These are phyloP conservation scores for Thraustochytrium sp. DNA, from an alignment of 352 stramenopile species.

Conservation along the genomic window DNA sequence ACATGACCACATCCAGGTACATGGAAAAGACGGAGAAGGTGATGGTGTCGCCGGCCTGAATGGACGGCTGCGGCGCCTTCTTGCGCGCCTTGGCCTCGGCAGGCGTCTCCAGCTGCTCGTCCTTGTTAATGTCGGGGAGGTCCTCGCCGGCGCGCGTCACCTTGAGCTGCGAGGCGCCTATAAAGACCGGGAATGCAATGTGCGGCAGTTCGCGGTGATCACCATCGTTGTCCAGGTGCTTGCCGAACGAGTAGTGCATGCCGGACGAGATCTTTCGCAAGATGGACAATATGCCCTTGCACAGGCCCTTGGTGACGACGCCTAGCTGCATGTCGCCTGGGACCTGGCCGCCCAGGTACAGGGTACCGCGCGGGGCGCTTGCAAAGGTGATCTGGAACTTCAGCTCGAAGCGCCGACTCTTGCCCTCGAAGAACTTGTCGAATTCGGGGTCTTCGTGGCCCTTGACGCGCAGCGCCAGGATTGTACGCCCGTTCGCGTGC, in stretches of 20 bases:
- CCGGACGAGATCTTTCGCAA: slow-evolving; percentile 45
- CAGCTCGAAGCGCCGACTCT: slow-evolving; percentile 51
- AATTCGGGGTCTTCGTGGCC: slow-evolving; percentile 45
- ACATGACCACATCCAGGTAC: slow-evolving; percentile 51
- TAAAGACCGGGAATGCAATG: slow-evolving; percentile 52
- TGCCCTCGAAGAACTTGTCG: slow-evolving; percentile 48
- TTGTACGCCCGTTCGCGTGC: background rate
- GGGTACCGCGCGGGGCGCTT: slow-evolving; percentile 45
- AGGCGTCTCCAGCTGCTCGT: slow-evolving; percentile 43
- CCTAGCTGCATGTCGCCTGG: slow-evolving; percentile 51
- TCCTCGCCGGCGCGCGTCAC: slow-evolving; percentile 45
- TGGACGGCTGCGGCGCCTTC: slow-evolving; percentile 10
- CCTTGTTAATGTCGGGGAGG: slow-evolving; percentile 41
- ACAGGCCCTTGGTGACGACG: slow-evolving; percentile 52
- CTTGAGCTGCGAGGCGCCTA: slow-evolving; percentile 52
- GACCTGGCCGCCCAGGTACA: slow-evolving; percentile 54
- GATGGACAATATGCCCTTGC: slow-evolving; percentile 52
- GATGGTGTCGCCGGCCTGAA: slow-evolving; percentile 50
- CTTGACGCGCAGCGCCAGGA: slow-evolving; percentile 28
- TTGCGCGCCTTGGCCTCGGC: slow-evolving; percentile 27
- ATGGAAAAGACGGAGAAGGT: slow-evolving; percentile 52
- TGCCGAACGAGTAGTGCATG: slow-evolving; percentile 52
- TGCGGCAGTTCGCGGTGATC: slow-evolving; percentile 48
- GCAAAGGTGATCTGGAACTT: slow-evolving; percentile 53
- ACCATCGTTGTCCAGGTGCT: slow-evolving; percentile 35